Percentiles rank a stretch among this genome's conserved stretches.
Evolutionary conservation across 495 filamentous ascomycete species (phyloP).

Genomic region (Neurospora sp.): DNA sequence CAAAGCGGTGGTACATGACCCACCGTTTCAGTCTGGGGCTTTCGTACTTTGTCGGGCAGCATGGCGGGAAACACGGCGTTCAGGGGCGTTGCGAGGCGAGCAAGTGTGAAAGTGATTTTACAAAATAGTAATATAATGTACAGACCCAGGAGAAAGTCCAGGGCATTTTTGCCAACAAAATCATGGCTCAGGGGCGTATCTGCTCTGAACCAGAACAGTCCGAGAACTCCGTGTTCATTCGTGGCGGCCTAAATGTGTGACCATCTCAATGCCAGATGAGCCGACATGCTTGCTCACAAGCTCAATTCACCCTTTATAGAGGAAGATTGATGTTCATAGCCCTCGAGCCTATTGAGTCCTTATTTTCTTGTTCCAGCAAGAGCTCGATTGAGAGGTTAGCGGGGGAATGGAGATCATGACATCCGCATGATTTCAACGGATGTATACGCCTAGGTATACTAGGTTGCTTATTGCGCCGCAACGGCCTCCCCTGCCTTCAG

Average conservation of each 20-base stretch:
- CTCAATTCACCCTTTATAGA: not conserved
- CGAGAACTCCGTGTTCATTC: not conserved
- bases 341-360: not conserved
- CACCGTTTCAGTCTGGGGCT: not conserved
- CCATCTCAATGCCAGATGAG: not conserved
- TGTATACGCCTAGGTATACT: not conserved
- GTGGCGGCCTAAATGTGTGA: not conserved
- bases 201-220: not conserved
- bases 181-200: not conserved
- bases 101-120: not conserved
- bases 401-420: not conserved
- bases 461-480: not conserved
- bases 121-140: not conserved
- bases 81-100: not conserved
- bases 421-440: not conserved
- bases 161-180: not conserved
- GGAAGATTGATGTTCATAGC: not conserved
- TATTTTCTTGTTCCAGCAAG: not conserved
- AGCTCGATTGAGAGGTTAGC: not conserved
- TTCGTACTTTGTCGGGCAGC: not conserved
- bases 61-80: not conserved
- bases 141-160: not conserved
- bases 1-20: not conserved
- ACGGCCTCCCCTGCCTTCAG: not conserved
- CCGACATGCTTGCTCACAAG: not conserved